Percentiles rank a stretch among this genome's conserved stretches.
phyloP scores from a whole-genome alignment of 805 yeast species.

The Nakazawaea wickerhamii region DNA sequence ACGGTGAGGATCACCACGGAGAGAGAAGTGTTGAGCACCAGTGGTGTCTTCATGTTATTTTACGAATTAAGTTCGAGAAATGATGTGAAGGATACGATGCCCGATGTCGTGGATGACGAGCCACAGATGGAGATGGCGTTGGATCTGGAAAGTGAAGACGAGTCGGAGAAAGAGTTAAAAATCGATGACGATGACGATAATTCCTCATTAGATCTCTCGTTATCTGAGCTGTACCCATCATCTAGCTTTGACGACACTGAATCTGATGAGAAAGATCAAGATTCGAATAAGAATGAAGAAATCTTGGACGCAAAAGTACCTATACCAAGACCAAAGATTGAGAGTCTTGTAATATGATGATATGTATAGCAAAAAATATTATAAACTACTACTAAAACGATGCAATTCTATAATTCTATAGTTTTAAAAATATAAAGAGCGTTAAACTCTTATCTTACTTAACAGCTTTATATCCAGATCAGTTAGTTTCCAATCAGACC shows the following conservation, averaged over 20 bases:
- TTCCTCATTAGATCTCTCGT: too few species aligned
- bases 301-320: too few species aligned
- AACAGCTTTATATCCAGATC: constrained; percentile 17
- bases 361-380: too few species aligned
- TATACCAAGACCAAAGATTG: too few species aligned
- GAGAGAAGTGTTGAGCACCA: constrained; percentile 71
- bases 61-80: constrained; percentile 53
- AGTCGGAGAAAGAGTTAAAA: neutral
- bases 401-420: too few species aligned
- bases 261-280: too few species aligned
- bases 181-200: neutral
- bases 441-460: constrained; percentile 20
- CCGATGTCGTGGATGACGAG: constrained; percentile 30
- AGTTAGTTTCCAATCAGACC: constrained; percentile 23
- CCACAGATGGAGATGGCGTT: constrained; percentile 15
- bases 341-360: too few species aligned
- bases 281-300: too few species aligned
- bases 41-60: constrained; percentile 90
- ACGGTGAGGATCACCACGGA: constrained; percentile 76
- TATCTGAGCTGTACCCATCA: too few species aligned
- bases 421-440: too few species aligned
- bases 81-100: constrained; percentile 48
- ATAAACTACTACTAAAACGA: too few species aligned
- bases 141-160: neutral
- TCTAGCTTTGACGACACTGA: too few species aligned